Conservation (phyloP, 805 yeast species). For the Pichia rugopelliculosa region DNA sequence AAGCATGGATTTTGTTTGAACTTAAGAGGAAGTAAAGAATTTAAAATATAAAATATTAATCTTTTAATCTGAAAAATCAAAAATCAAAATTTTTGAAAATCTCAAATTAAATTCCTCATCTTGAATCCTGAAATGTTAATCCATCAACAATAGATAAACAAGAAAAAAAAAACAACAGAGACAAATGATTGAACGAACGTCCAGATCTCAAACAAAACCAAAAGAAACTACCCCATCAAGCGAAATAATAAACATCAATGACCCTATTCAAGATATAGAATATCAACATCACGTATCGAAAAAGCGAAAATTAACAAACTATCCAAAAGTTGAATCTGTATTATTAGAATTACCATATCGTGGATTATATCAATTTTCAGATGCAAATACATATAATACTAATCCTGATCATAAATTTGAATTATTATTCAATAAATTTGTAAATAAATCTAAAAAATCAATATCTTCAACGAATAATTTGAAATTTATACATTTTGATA, state of each 20-base stretch:
- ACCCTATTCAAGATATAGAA: not conserved
- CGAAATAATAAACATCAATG: not conserved
- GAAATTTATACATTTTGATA: conserved; percentile 45
- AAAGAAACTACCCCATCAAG: not conserved
- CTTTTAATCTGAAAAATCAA: no score
- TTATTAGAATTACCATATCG: conserved; percentile 57
- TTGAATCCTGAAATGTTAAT: no score
- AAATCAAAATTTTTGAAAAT: no score
- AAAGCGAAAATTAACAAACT: not conserved
- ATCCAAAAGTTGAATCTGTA: conserved; percentile 27
- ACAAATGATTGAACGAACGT: conserved; percentile 1
- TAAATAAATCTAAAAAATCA: conserved; percentile 32
- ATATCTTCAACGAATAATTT: conserved; percentile 6
- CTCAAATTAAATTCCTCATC: no score
- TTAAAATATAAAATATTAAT: no score
- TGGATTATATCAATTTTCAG: conserved; percentile 53
- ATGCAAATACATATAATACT: conserved; percentile 54
- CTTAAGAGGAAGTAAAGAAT: no score
- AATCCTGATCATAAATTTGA: conserved; percentile 40
- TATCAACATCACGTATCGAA: not conserved
- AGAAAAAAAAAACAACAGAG: no score
- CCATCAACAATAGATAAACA: no score
- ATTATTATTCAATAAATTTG: conserved; percentile 34
- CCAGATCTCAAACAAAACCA: not conserved
- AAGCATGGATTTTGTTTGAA: no score